These are phyloP conservation scores for Phytopythium vexans DNA, from an alignment of 352 stramenopile genomes.

Conservation along the genomic window DNA sequence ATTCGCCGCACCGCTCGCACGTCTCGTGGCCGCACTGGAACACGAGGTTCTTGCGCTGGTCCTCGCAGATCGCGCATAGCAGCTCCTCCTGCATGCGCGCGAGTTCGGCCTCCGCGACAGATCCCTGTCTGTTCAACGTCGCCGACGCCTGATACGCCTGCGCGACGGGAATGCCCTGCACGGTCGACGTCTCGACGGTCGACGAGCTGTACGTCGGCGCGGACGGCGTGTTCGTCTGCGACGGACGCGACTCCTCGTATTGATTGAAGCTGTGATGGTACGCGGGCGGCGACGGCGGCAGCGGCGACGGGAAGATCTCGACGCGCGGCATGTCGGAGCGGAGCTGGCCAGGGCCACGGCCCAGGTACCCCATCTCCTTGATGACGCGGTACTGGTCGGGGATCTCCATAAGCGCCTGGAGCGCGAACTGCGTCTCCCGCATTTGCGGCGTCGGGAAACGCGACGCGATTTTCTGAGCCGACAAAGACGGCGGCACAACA, in stretches of 20 bases:
- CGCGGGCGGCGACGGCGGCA: conserved; percentile 9
- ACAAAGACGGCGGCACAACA: background rate
- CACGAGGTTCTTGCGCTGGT: conserved; percentile 72
- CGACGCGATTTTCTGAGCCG: conserved; percentile 50
- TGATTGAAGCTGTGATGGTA: background rate
- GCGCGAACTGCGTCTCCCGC: conserved; percentile 67
- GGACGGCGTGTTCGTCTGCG: conserved; percentile 2
- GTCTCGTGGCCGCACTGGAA: conserved; percentile 87
- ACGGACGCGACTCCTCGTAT: too few relatives aligned
- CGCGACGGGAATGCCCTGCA: conserved; percentile 10
- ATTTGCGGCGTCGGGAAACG: conserved; percentile 41
- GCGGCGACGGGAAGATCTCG: conserved; percentile 59
- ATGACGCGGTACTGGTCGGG: conserved; percentile 79
- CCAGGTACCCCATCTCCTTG: conserved; percentile 66
- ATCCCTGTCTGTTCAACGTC: background rate
- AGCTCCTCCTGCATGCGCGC: conserved; percentile 56
- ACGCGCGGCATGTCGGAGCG: conserved; percentile 53
- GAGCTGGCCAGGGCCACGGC: conserved; percentile 24
- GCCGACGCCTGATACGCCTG: background rate
- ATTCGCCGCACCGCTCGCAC: conserved; percentile 46
- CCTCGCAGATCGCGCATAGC: conserved; percentile 74
- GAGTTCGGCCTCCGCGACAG: conserved; percentile 52
- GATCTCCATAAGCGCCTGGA: conserved; percentile 85
- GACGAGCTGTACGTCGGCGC: conserved; percentile 1
- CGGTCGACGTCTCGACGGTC: background rate